Evolutionary conservation across 371 early-diverging fungal species (phyloP).

Genomic region (Zancudomyces culisetae): DNA sequence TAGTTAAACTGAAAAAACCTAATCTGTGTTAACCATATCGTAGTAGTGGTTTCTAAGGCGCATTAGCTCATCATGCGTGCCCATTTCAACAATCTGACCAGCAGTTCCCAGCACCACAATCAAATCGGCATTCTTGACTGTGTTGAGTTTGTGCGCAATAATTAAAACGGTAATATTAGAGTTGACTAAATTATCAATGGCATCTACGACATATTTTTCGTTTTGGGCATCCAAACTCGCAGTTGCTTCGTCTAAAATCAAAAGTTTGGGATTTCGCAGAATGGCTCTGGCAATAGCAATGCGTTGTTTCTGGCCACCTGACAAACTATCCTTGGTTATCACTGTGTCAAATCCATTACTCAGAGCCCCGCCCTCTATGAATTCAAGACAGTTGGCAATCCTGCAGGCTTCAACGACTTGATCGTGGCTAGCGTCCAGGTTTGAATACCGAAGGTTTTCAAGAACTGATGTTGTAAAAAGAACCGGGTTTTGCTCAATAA

Average conservation of each 20-base stretch:
- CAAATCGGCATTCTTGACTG: constrained; percentile 44
- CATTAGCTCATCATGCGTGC: constrained; percentile 37
- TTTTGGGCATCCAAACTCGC: constrained; percentile 58
- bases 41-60: constrained; percentile 30
- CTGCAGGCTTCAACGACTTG: constrained; percentile 41
- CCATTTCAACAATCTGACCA: constrained; percentile 41
- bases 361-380: constrained; percentile 42
- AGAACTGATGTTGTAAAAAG: constrained; percentile 50
- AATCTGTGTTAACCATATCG: constrained; percentile 9
- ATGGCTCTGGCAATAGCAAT: constrained; percentile 61
- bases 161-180: constrained; percentile 54
- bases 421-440: constrained; percentile 32
- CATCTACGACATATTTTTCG: constrained; percentile 48
- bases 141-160: constrained; percentile 57
- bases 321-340: constrained; percentile 54
- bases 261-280: constrained; percentile 41
- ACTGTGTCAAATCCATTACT: constrained; percentile 56
- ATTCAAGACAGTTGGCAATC: constrained; percentile 45
- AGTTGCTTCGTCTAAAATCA: constrained; percentile 80
- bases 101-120: constrained; percentile 39
- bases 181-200: constrained; percentile 39
- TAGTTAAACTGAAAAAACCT: too few relatives aligned
- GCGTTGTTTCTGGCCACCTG: constrained; percentile 79
- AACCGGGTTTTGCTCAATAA: constrained; percentile 54
- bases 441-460: constrained; percentile 53